Base-by-base conservation (phyloP, 352 stramenopile genomes). In the Thalassiosira sp. region DNA sequence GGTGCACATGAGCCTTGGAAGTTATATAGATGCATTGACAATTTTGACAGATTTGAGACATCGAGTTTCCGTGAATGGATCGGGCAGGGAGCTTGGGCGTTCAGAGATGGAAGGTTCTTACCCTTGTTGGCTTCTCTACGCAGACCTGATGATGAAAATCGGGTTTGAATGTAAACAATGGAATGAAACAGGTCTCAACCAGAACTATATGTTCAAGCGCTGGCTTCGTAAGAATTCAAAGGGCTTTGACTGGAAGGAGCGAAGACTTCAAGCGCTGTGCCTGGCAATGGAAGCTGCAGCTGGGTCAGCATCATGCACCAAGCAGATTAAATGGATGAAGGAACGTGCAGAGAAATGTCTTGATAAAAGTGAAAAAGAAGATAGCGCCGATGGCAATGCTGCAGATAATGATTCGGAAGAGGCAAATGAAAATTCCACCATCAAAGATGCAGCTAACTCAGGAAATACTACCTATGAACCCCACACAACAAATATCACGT, bases 11-110 rank as follows among this genome's bases (percentile, higher is more conserved):
- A 69, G 86, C 45, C 35, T 91, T 35, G 88, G 86, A 46, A 86
- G 82, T 67, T 68, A 88, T n/a, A 86, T 77, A 0, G 79, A 91
- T 11, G 85, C 85, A 27, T 75, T 91, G 20, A 77, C 85, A 16
- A 89, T 93, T 43, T 64, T 91, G 18, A 93, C 84, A 31, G 84
- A 90, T 79, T 70, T 91, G 27, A 86, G 85, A 62, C 87, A 89
- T 62, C 72, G 59, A 49, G 42, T 58, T 5, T 60, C 18, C 49
- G 25, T 31, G 37, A 15, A 11, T 10, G 43, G 20, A 22, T 61
- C 43, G 31, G 37, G 46, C 15, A 31, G 52, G 22, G 56, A 73
- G 13, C n/a, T 58, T 3, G n/a, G 8, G 18, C 35, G 53, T 28
- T 79, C 71, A 13, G 79, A 82, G 43, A 84, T 91, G 59, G 71